Evolutionary conservation across 129 eudicot species (phyloP).

Genomic region (Arctium minus): DNA sequence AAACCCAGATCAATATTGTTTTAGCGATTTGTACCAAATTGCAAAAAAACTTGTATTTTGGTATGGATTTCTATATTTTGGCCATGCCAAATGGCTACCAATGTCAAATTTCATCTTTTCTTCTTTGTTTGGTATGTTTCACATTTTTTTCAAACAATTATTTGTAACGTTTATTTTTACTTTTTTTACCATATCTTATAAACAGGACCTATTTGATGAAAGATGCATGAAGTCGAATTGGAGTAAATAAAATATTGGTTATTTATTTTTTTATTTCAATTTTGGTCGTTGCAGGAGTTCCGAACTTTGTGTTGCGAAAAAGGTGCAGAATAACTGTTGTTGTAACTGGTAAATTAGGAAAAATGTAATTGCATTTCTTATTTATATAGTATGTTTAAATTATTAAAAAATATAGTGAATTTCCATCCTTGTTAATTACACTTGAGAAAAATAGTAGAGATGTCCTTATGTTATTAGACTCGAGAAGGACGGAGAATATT

Average conservation of each 20-base stretch:
- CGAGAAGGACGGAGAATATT: too few species aligned
- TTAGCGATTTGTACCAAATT: background rate
- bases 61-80: background rate
- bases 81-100: background rate
- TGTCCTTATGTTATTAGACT: too few species aligned
- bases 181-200: background rate
- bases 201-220: background rate
- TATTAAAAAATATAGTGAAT: background rate
- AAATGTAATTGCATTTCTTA: background rate
- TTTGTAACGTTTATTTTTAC: background rate
- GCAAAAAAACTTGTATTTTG: background rate
- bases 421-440: background rate
- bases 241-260: background rate
- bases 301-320: background rate
- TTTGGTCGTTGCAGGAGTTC: slow-evolving; percentile 4
- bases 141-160: too few species aligned
- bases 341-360: slow-evolving; percentile 7
- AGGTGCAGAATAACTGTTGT: background rate
- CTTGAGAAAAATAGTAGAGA: too few species aligned
- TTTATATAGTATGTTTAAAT: slow-evolving; percentile 6
- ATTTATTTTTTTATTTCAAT: background rate
- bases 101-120: too few species aligned
- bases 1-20: background rate
- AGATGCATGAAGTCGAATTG: background rate
- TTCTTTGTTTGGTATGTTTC: too few species aligned